phyloP scores from a whole-genome alignment of 1,284 basidiomycete species.

The Acaromyces ingoldii region DNA sequence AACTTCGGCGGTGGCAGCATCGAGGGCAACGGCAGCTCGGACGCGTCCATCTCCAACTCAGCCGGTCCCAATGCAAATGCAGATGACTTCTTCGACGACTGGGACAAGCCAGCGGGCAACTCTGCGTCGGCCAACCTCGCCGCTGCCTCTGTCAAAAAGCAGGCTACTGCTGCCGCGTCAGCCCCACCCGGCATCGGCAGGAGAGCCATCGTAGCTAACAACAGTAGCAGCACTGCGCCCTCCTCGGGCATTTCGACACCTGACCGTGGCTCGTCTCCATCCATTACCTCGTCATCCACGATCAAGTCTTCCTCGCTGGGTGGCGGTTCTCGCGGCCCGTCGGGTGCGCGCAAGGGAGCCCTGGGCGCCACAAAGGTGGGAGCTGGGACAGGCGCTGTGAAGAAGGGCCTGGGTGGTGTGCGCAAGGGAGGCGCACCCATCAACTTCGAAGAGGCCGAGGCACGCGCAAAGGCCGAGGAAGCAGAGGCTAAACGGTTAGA shows the following conservation, averaged over 20 bases:
- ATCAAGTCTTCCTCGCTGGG: neutral
- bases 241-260: conserved; percentile 1
- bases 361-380: conserved; percentile 12
- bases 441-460: conserved; percentile 48
- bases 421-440: conserved; percentile 34
- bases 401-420: conserved; percentile 27
- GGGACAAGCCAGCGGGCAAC: conserved; percentile 20
- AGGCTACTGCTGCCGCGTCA: conserved; percentile 16
- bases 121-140: conserved; percentile 5
- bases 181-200: conserved; percentile 12
- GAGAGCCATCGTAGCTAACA: conserved; percentile 7
- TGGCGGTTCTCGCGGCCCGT: neutral
- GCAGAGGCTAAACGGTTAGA: conserved; percentile 13
- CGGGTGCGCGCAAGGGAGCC: conserved; percentile 7
- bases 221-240: neutral
- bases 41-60: neutral
- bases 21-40: neutral
- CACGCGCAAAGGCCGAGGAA: conserved; percentile 44
- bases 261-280: conserved; percentile 21
- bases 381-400: neutral
- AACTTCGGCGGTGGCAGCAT: neutral
- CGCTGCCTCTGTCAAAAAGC: conserved; percentile 9
- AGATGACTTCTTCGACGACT: conserved; percentile 19
- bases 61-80: conserved; percentile 55
- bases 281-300: conserved; percentile 33